Evolutionary conservation across 805 yeast species (phyloP), one percentile per base, ranked within the genome.

Genomic region (Candida sonorensis): DNA sequence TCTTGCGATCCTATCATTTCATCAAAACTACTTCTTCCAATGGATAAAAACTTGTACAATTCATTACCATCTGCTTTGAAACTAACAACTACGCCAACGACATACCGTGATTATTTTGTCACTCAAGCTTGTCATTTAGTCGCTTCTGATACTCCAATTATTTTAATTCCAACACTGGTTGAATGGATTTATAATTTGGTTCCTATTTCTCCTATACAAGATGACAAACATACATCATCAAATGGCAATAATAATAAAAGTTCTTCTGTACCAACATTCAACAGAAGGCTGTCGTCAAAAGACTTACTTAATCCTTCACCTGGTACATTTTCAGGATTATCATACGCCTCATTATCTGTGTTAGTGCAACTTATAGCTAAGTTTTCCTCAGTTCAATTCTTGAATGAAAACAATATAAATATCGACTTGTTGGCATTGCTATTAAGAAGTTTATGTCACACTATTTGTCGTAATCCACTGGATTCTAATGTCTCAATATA

Each of bases 161-260:
- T 59, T 4, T 46, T 67, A 10, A 55, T 72, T 4, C 68, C 76
- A 1, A 67, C 76, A 10, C 54, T 75, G 23, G 67, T 72, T 30
- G 82, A 81, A 46, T 62, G 72, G 31, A 51, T 81, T 7, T 80
- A 77, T 54, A 81, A 82, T 47, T 46, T 80, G 30, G 56, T 82
- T 10, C 76, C 74, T 2, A 47, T 67, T 58, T 2, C 41, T 30
- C 10, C 8, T 21, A 17, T n/a, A n/a, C n/a, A n/a, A n/a, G n/a
- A n/a, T n/a, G n/a, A n/a, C n/a, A n/a, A n/a, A n/a, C n/a, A n/a
- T n/a, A n/a, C n/a, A n/a, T n/a, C n/a, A n/a, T n/a, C n/a, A n/a
- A n/a, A n/a, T n/a, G n/a, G n/a, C n/a, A n/a, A n/a, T n/a, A n/a
- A n/a, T n/a, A n/a, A n/a, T n/a, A n/a, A n/a, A n/a, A n/a, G n/a